Percentiles rank a stretch among this genome's conserved stretches.
Evolutionary conservation across 2,329 filamentous ascomycete species (phyloP).

Genomic region (Ustilaginoidea virens): DNA sequence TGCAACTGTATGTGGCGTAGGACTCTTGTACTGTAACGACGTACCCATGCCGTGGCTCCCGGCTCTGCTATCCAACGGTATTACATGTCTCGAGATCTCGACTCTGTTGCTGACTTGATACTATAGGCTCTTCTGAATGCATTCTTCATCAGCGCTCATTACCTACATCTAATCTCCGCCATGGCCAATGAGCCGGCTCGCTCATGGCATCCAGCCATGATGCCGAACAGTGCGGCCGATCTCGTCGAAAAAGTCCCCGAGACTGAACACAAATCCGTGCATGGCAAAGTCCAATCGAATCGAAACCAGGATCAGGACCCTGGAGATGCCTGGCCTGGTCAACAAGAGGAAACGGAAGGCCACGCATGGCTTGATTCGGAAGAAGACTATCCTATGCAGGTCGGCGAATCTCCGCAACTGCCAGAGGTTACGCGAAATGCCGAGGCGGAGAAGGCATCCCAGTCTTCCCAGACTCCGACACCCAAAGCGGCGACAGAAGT

Average conservation of each 20-base stretch:
- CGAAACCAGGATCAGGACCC: neutral
- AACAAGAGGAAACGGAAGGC: constrained; percentile 6
- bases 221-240: constrained; percentile 16
- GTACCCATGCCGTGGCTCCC: too few species aligned
- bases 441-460: neutral
- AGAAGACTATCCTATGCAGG: constrained; percentile 1
- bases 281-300: neutral
- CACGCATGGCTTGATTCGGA: constrained; percentile 12
- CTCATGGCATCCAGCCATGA: constrained; percentile 26
- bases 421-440: neutral
- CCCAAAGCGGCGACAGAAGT: neutral
- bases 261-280: neutral
- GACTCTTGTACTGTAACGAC: too few species aligned
- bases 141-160: constrained; percentile 2
- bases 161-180: constrained; percentile 7
- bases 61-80: neutral
- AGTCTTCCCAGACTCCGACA: neutral
- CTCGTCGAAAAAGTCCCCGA: neutral
- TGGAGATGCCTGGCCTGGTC: neutral
- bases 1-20: too few species aligned
- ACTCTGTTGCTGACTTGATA: too few species aligned
- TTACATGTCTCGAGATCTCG: too few species aligned
- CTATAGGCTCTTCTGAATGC: constrained; percentile 1
- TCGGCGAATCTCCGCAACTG: neutral
- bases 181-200: constrained; percentile 22